A percentile compares a stretch with the other conserved stretches of the same genome.
Conservation (phyloP, 768 basidiomycete species). For the Lactarius quietus region DNA sequence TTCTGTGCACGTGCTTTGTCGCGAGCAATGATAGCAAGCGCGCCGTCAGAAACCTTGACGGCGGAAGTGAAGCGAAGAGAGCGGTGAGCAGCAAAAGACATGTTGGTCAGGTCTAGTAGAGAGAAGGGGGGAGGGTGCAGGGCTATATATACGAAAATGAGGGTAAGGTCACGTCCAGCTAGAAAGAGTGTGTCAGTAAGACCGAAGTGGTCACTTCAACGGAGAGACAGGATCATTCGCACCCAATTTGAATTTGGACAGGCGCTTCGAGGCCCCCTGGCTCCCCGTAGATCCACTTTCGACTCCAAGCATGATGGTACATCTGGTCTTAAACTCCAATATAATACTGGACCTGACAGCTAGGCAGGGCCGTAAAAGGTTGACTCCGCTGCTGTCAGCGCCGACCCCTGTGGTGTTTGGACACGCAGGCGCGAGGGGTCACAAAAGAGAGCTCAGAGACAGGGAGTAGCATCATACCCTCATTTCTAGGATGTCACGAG, state of each 20-base stretch:
- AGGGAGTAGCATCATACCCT: background rate
- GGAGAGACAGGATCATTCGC: background rate
- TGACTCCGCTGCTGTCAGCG: background rate
- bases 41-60: conserved; percentile 37
- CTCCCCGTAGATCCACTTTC: background rate
- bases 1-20: conserved; percentile 55
- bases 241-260: background rate
- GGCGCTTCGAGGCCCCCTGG: background rate
- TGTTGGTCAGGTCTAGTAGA: conserved; percentile 25
- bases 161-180: background rate
- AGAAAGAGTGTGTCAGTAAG: background rate
- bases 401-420: background rate
- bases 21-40: conserved; percentile 47
- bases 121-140: background rate
- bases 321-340: no score
- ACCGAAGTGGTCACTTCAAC: background rate
- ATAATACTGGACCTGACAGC: background rate
- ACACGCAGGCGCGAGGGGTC: background rate
- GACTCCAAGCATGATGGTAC: background rate
- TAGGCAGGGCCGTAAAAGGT: background rate
- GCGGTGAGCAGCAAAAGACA: conserved; percentile 37
- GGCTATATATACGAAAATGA: conserved; percentile 16
- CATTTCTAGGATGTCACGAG: background rate
- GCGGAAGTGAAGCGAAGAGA: conserved; percentile 46
- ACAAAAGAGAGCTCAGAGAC: background rate